Conservation (phyloP, 2,329 filamentous ascomycete species). For the Gremmenia infestans region DNA sequence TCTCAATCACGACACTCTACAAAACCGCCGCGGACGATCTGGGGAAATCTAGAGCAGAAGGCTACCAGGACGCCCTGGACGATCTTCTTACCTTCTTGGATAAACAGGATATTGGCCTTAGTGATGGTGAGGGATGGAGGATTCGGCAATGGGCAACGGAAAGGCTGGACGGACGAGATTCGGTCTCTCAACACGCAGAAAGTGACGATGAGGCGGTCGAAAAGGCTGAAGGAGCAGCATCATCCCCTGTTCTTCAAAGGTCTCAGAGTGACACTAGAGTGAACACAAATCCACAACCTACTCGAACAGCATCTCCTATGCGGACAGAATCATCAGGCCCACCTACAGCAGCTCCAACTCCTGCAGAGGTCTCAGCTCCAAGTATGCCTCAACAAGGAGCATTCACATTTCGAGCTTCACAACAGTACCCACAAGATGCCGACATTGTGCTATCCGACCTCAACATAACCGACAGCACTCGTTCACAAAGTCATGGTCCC, state of each 20-base stretch:
- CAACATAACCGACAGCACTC: constrained; percentile 48
- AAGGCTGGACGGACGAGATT: constrained; percentile 58
- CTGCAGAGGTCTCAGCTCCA: constrained; percentile 11
- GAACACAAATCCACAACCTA: constrained; percentile 21
- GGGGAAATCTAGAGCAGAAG: constrained; percentile 68
- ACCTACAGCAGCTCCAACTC: constrained; percentile 6
- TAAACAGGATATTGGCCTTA: constrained; percentile 70
- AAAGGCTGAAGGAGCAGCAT: constrained; percentile 53
- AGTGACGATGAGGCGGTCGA: constrained; percentile 63
- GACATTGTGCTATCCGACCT: constrained; percentile 59
- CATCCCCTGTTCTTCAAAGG: constrained; percentile 54
- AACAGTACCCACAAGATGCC: constrained; percentile 52
- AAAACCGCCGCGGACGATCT: constrained; percentile 81
- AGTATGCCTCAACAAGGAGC: constrained; percentile 51
- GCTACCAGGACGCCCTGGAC: constrained; percentile 91
- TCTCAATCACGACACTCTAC: constrained; percentile 94
- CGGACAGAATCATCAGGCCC: constrained; percentile 33
- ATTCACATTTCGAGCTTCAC: constrained; percentile 66
- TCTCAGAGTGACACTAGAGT: constrained; percentile 40
- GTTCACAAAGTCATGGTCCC: constrained; percentile 29
- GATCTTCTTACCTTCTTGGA: constrained; percentile 85
- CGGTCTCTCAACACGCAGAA: constrained; percentile 49
- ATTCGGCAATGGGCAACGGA: constrained; percentile 64
- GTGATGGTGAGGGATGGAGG: constrained; percentile 69
- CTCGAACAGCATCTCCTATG: constrained; percentile 32